Base-by-base conservation (phyloP, 1,284 basidiomycete species). In the Cryptococcus depauperatus region DNA sequence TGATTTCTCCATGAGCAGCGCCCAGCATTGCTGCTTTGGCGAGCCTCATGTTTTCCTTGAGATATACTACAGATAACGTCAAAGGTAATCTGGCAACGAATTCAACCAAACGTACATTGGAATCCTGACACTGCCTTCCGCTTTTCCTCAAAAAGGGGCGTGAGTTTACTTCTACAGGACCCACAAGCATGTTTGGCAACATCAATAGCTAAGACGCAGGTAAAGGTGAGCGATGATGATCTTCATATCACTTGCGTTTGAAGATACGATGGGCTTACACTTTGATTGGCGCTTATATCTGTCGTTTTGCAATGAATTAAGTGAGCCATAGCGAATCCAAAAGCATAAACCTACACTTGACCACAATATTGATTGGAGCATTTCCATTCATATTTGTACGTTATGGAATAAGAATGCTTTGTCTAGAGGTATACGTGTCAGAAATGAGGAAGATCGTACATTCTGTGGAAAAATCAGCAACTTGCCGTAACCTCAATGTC, bases 161-260 rank as follows among this genome's bases (percentile, higher is more conserved):
- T 50, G 5, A 70, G 56, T n/a, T 47, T 51, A 23, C 54, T 46
- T 35, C 52, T 52, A 48, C 69, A 70, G 9, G 38, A 33, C 2
- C 66, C 64, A 46, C 69, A 70, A 14, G 49, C 54, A 19, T 67
- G 59, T 28, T 59, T 57, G 7, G 52, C 35, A 4, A 50, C 48
- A 41, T 70, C 65, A 46, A 70, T 69, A 3, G 62, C 64, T 67
- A 37, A n/a, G n/a, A n/a, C n/a, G n/a, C n/a, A n/a, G n/a, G n/a
- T n/a, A n/a, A n/a, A n/a, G n/a, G n/a, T n/a, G n/a, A n/a, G n/a
- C n/a, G n/a, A n/a, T n/a, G n/a, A n/a, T n/a, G n/a, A 19, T 9
- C 35, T 21, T 22, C 6, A 23, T 9, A 19, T 37, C 35, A 37
- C 18, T 19, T 16, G n/a, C 22, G 16, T 19, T 11, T 16, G 27